Evolutionary conservation across 192 early-diverging fungal species (phyloP).

Genomic region (Coemansia sp.): DNA sequence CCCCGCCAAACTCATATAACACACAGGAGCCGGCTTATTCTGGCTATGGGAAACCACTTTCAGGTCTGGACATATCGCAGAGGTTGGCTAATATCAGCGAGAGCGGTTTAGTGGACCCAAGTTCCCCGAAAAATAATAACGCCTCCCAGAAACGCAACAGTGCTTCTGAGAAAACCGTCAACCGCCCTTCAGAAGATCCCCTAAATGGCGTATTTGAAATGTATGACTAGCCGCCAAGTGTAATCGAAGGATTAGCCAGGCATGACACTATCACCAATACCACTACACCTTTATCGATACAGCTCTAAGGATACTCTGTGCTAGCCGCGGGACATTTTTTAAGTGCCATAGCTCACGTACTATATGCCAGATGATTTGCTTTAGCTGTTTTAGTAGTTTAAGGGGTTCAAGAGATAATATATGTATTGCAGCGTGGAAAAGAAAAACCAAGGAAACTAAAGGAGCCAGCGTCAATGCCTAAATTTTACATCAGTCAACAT

Average conservation of each 20-base stretch:
- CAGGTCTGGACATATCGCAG: neutral
- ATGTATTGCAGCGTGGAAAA: too few relatives aligned
- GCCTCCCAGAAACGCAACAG: neutral
- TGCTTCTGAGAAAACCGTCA: neutral
- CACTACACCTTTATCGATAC: too few relatives aligned
- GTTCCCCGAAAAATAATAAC: neutral
- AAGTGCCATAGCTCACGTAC: too few relatives aligned
- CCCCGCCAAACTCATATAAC: slow-evolving; percentile 36
- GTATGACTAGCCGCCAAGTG: neutral
- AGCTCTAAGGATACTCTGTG: too few relatives aligned
- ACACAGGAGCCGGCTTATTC: neutral
- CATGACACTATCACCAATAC: too few relatives aligned
- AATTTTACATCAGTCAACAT: too few relatives aligned
- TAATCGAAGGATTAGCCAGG: neutral
- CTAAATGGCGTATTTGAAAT: neutral
- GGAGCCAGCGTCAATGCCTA: too few relatives aligned
- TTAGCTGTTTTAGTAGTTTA: slow-evolving; percentile 2
- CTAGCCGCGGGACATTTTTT: too few relatives aligned
- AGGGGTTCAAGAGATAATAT: too few relatives aligned
- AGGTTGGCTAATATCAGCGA: neutral
- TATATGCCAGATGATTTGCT: neutral
- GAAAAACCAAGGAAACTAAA: too few relatives aligned
- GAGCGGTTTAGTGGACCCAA: too few relatives aligned
- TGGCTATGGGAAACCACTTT: neutral
- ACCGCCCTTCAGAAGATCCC: neutral